phyloP scores from a whole-genome alignment of 345 rosid genomes.

The Salix exigua region DNA sequence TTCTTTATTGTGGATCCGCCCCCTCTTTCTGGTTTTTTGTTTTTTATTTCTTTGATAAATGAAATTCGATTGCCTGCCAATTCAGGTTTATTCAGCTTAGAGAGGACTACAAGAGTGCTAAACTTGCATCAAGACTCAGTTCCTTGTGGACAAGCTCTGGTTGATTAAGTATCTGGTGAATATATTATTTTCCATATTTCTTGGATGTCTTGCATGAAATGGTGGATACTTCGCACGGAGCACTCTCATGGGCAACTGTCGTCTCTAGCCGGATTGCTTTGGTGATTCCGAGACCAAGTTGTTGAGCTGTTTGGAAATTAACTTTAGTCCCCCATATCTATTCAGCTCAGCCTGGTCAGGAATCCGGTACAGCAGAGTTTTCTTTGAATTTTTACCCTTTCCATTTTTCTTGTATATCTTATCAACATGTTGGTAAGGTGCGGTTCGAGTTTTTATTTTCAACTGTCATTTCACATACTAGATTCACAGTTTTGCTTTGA shows the following conservation, averaged over 20 bases:
- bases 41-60: background rate
- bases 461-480: constrained; percentile 2
- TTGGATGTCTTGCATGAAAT: background rate
- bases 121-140: constrained; percentile 81
- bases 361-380: constrained; percentile 6
- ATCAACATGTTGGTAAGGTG: constrained; percentile 12
- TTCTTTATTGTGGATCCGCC: background rate
- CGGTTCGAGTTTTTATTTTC: background rate
- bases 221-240: background rate
- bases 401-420: constrained; percentile 14
- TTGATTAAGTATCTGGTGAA: constrained; percentile 22
- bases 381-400: background rate
- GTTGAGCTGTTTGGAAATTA: constrained; percentile 5
- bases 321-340: background rate
- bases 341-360: background rate
- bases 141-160: constrained; percentile 73
- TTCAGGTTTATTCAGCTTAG: constrained; percentile 90
- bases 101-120: constrained; percentile 93
- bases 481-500: constrained; percentile 20
- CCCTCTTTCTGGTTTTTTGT: too few relatives aligned
- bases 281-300: constrained; percentile 9
- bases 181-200: background rate
- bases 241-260: background rate
- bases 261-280: constrained; percentile 11
- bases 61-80: background rate